Evolutionary conservation across 305 asterid species (phyloP), one percentile per base, ranked within the genome.

Genomic region (Petunia hybrid): DNA sequence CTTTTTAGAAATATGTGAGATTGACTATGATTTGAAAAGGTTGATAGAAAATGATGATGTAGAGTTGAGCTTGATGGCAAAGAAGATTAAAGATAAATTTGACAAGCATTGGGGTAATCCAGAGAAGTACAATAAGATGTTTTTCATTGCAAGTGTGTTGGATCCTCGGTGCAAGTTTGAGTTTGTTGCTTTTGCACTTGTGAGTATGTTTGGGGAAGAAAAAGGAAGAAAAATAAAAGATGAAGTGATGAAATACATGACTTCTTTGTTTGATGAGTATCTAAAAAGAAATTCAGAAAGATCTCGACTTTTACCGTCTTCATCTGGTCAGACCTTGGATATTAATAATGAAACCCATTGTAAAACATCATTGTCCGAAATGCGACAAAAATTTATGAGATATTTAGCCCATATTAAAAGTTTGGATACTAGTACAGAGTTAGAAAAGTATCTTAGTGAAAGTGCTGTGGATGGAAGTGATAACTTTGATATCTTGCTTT

Each of bases 131-230:
- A 82, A 78, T 55, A 6, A 41, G 22, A 41, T 82, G 45, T 12
- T 78, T 41, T 78, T 51, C 68, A n/a, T 82, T 45, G 74, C 61
- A 13, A 3, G 77, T 8, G 22, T 82, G 16, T 41, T 79, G 46
- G 82, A 65, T 46, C 79, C 77, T 61, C 38, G 82, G 10, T 10
- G 31, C 13, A 82, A 82, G 31, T 6, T 45, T 35, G 36, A 4
- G 2, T 45, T 31, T 40, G 65, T 82, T 2, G 31, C 46, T 12
- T 42, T 71, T 31, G 41, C 16, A 31, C 46, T 81, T 2, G 14
- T 14, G 41, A 5, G 40, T 2, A 4, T 61, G 31, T 74, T 43
- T 74, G 79, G 71, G 5, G 13, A 65, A 35, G 40, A 74, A 45
- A 31, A 74, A 22, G 51, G 64, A 8, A 31, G 12, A 22, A 46